phyloP scores from a whole-genome alignment of 1,139 yeast genomes.

The Pichia sp. region DNA sequence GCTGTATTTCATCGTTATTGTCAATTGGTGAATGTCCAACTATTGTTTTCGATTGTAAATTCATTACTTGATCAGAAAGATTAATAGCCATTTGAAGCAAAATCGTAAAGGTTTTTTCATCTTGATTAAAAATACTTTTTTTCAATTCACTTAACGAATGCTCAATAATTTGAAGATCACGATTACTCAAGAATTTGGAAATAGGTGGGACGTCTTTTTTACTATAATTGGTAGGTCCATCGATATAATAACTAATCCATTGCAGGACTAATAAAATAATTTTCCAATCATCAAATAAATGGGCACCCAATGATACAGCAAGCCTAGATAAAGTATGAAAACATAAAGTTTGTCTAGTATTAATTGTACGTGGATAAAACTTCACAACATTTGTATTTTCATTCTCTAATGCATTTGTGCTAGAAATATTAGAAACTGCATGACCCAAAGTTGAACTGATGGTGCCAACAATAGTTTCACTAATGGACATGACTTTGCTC shows the following conservation, averaged over 20 bases:
- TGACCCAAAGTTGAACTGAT: conserved; percentile 37
- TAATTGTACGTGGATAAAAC: conserved; percentile 41
- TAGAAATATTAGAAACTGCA: conserved; percentile 28
- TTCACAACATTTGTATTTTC: conserved; percentile 4
- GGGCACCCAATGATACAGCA: conserved; percentile 73
- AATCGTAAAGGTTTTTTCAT: conserved; percentile 41
- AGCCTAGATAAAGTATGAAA: conserved; percentile 72
- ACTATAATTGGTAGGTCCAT: conserved; percentile 50
- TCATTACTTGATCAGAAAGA: conserved; percentile 32
- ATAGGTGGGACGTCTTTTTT: conserved; percentile 34
- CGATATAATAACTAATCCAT: conserved; percentile 60
- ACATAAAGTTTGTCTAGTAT: conserved; percentile 65
- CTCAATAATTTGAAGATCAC: conserved; percentile 51
- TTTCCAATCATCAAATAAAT: conserved; percentile 63
- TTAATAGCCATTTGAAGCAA: conserved; percentile 41
- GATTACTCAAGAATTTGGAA: conserved; percentile 31
- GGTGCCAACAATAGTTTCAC: conserved; percentile 59
- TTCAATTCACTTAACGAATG: conserved; percentile 51
- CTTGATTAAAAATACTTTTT: conserved; percentile 55
- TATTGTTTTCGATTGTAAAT: neutral
- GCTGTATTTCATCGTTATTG: conserved; percentile 18
- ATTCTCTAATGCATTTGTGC: conserved; percentile 1
- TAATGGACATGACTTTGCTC: conserved; percentile 39
- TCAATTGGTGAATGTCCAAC: conserved; percentile 20
- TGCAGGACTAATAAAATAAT: conserved; percentile 65